Evolutionary conservation across 306 rosid genomes (phyloP), one percentile per base, ranked within the genome.

Genomic region (Quercus alba): DNA sequence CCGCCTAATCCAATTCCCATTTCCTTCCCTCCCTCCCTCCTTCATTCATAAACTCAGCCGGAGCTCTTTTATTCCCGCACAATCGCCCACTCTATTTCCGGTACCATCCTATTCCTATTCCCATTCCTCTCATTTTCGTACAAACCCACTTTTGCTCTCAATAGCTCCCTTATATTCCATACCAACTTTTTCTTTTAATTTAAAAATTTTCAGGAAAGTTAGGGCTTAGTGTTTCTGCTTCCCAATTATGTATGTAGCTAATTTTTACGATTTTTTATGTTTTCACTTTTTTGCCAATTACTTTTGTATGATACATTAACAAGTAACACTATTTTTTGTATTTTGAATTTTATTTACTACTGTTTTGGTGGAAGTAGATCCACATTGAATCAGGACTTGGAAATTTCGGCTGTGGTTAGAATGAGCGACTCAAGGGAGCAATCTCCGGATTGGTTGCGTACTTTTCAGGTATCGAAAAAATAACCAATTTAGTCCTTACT

Each of bases 361-460:
- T 67, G 46, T 1, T 67, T 67, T 33, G 51, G 12, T 33, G 1
- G 15, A 33, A 33, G n/a, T n/a, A 38, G 6, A 68, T 35, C 41
- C 41, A 33, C 38, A 19, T n/a, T 68, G 72, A 68, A 68, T 49
- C 72, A 68, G 72, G 52, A 25, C 4, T n/a, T 38, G 51, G 26
- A 35, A 8, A 6, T 56, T 2, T 63, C 15, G 70, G 58, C 28
- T 11, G 59, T 33, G 59, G 52, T 69, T 41, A 14, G 56, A 76
- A 91, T 94, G 99, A 86, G 90, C 90, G 70, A 73, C 72, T 88
- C 97, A 31, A 83, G 99, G 80, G 99, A 94, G 75, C 83, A 84
- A 30, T 94, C 99, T 41, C 97, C 99, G 1, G 97, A 93, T 75
- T 92, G 98, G 98, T 83, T 94, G 85, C 98, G 90, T 57, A 77